Conservation (phyloP, 2,329 filamentous ascomycete species). For the Alternaria panax region DNA sequence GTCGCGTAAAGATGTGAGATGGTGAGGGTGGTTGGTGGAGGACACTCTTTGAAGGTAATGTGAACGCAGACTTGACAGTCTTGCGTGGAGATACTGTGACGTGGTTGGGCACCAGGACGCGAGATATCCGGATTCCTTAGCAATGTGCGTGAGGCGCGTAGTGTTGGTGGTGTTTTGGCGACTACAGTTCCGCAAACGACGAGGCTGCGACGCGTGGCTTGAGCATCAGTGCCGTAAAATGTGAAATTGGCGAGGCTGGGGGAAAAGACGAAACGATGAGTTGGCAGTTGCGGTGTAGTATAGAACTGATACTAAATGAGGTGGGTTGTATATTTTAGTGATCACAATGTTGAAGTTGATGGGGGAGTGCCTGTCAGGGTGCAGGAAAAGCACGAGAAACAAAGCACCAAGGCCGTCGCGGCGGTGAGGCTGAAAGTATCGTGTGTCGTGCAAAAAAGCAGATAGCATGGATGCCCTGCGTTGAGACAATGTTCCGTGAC, state of each 20-base stretch:
- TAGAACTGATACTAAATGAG: neutral
- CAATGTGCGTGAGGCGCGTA: neutral
- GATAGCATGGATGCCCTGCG: neutral
- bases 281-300: neutral
- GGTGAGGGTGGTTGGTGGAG: neutral
- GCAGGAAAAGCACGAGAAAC: neutral
- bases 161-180: neutral
- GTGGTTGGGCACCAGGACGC: neutral
- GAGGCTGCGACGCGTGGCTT: neutral
- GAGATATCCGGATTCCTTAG: neutral
- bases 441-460: neutral
- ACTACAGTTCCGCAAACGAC: neutral
- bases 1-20: too few relatives aligned
- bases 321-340: neutral
- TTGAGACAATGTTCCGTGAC: neutral
- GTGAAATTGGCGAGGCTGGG: neutral
- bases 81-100: too few relatives aligned
- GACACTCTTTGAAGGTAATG: too few relatives aligned
- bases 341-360: neutral
- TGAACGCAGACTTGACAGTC: too few relatives aligned
- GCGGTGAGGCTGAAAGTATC: conserved; percentile 3
- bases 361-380: neutral
- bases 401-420: neutral
- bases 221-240: neutral
- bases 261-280: neutral